phyloP scores from a whole-genome alignment of 1,284 basidiomycete genomes.

The Pascua guehoae region DNA sequence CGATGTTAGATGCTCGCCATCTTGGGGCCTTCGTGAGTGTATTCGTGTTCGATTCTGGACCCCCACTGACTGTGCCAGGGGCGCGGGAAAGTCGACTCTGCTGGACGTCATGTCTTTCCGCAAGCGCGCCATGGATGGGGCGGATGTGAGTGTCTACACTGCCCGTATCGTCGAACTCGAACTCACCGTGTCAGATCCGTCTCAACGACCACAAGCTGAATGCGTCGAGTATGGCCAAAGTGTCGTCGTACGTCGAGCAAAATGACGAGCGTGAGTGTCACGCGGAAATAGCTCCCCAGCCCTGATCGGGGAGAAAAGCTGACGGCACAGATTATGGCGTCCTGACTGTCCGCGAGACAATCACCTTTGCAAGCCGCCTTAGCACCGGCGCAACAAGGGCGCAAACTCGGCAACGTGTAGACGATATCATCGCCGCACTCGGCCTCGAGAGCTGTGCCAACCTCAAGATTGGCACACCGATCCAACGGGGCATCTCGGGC shows the following conservation, averaged over 20 bases:
- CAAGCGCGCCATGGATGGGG: slow-evolving; percentile 19
- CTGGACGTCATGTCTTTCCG: slow-evolving; percentile 46
- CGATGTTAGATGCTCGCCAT: slow-evolving; percentile 17
- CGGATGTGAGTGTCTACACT: slow-evolving; percentile 4
- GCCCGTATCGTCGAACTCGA: too few relatives aligned
- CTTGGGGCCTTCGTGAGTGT: slow-evolving; percentile 13
- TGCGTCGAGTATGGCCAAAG: slow-evolving; percentile 10
- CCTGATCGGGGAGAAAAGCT: background rate
- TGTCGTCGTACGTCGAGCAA: slow-evolving; percentile 48
- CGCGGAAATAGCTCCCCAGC: too few relatives aligned
- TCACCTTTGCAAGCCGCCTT: slow-evolving; percentile 9
- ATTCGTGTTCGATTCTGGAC: background rate
- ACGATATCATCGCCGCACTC: slow-evolving; percentile 16
- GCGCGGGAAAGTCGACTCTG: slow-evolving; percentile 46
- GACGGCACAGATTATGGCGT: slow-evolving; percentile 39
- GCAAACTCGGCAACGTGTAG: slow-evolving; percentile 12
- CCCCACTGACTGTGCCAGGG: background rate
- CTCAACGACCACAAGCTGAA: slow-evolving; percentile 17
- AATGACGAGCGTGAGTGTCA: slow-evolving; percentile 32
- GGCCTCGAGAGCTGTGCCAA: slow-evolving; percentile 14
- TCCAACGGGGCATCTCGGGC: slow-evolving; percentile 49
- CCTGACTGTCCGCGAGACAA: slow-evolving; percentile 45
- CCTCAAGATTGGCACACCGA: slow-evolving; percentile 45
- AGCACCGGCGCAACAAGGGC: slow-evolving; percentile 14
- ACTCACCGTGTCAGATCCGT: slow-evolving; percentile 1